A percentile compares a stretch with the other conserved stretches of the same genome.
These are phyloP conservation scores for Fomitopsis pinicola DNA, from an alignment of 1,284 basidiomycete genomes.

Conservation along the genomic window DNA sequence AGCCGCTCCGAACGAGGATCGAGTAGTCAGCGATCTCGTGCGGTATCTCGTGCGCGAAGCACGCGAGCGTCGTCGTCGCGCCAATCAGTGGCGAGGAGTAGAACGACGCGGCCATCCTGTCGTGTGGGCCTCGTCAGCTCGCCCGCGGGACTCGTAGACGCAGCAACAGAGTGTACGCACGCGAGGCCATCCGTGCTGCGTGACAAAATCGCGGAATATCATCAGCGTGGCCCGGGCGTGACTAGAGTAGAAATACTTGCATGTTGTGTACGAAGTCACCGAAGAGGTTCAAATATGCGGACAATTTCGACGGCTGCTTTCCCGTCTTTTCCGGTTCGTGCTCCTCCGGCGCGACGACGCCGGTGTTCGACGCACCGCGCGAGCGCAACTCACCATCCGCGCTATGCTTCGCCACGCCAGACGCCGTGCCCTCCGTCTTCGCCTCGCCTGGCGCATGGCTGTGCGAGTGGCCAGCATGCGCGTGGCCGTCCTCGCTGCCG, in stretches of 20 bases:
- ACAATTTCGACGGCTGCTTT: slow-evolving; percentile 67
- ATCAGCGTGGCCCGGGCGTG: slow-evolving; percentile 6
- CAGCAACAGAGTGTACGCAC: slow-evolving; percentile 39
- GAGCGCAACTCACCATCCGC: slow-evolving; percentile 29
- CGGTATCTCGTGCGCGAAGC: slow-evolving; percentile 89
- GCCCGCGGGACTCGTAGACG: not conserved
- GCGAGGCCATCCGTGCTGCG: slow-evolving; percentile 80
- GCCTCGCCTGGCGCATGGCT: slow-evolving; percentile 8
- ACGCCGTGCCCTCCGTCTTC: slow-evolving; percentile 22
- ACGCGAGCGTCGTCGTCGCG: slow-evolving; percentile 86
- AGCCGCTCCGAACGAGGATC: slow-evolving; percentile 83
- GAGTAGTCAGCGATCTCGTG: slow-evolving; percentile 93
- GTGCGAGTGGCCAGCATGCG: too few species aligned
- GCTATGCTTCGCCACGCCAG: slow-evolving; percentile 29
- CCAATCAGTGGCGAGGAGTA: slow-evolving; percentile 87
- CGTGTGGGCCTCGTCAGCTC: not conserved
- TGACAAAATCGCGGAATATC: not conserved
- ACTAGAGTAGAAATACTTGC: slow-evolving; percentile 36
- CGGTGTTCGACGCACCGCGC: slow-evolving; percentile 22
- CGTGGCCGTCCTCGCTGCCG: slow-evolving; percentile 48
- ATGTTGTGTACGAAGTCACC: slow-evolving; percentile 89
- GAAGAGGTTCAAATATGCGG: slow-evolving; percentile 87
- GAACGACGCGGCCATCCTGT: slow-evolving; percentile 86
- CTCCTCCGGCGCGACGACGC: slow-evolving; percentile 18
- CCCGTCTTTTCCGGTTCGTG: slow-evolving; percentile 32